Base-by-base conservation (phyloP, 108 stramenopile species). In the Seminavis robusta region DNA sequence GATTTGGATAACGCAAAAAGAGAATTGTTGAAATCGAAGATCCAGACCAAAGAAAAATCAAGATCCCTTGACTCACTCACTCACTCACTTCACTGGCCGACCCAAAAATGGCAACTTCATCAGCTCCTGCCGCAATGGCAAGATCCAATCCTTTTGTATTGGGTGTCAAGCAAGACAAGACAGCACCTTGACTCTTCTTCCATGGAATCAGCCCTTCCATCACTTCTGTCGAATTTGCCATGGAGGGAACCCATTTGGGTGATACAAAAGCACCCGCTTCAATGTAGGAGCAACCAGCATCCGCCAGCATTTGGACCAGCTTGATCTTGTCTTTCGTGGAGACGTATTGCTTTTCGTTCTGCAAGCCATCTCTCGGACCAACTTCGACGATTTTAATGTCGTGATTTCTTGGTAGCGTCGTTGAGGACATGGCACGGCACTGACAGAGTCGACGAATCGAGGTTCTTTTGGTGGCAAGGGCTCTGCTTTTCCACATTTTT, bases 41-140 rank as follows among this genome's bases (percentile, higher is more conserved):
- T n/a, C n/a, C n/a, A n/a, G n/a, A n/a, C n/a, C n/a, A n/a, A n/a
- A n/a, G n/a, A n/a, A n/a, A n/a, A n/a, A n/a, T n/a, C n/a, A n/a
- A n/a, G n/a, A n/a, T n/a, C n/a, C n/a, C n/a, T n/a, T n/a, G n/a
- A n/a, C n/a, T n/a, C n/a, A n/a, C n/a, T n/a, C n/a, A n/a, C n/a
- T n/a, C n/a, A n/a, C n/a, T n/a, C n/a, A n/a, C n/a, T n/a, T 95
- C 94, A 34, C 85, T 86, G 2, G 94, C 92, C 7, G 94, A 80
- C 11, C 59, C 90, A 55, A 95, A 94, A 19, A 95, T 83, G 4
- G 92, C 88, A 52, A 95, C 85, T 55, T 90, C 88, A 47, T 79
- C 69, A 25, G 29, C 33, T 8, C 23, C 29, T 19, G 30, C 17
- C 23, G 57, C 44, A 33, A 80, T n/a, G 5, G 90, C 88, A 4